Base-by-base conservation (phyloP, 148 eudicot genomes). In the Heliamphora exappendiculata region DNA sequence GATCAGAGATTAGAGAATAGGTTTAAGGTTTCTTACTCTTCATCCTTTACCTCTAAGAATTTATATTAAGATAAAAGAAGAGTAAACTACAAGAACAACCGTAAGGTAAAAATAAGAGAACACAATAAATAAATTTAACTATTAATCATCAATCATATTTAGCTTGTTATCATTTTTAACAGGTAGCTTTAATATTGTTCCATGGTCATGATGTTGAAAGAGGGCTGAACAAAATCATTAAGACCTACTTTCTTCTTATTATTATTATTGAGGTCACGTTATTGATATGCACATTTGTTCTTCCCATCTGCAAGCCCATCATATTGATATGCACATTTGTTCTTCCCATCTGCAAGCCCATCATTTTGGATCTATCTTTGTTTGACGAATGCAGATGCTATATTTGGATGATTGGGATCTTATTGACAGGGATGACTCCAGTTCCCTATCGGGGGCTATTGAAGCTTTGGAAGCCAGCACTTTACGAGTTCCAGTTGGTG, bases 401-500 rank as follows among this genome's bases (percentile, higher is more conserved):
- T 82, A 81, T 81, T 85, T 94, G 85, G 93, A 92, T 47, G 85
- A 83, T 28, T 92, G 92, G 98, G 85, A 81, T 69, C 78, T 81
- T 69, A 64, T 85, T 67, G 90, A 90, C 1, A 70, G 47, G 67
- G 89, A 90, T 83, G 85, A 89, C 77, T 85, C 84, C 67, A 81
- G 70, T 85, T 89, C 96, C 37, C 75, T 94, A 58, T 79, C 83
- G 53, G 86, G 90, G 69, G 91, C 90, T 76, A 79, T 78, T 24
- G 86, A 86, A 73, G 90, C 98, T 29, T 76, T 94, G 73, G 84
- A 87, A 81, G 88, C 93, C 63, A 94, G 90, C 88, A 87, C 90
- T 65, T 55, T 88, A 22, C 88, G 93, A 65, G 91, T 94, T 82
- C 98, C 98, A 4, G 64, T 94, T 81, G 82, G 85, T 71, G 82